Conservation (phyloP, 2,329 filamentous ascomycete genomes). For the Paracoccidioides brasiliensis region DNA sequence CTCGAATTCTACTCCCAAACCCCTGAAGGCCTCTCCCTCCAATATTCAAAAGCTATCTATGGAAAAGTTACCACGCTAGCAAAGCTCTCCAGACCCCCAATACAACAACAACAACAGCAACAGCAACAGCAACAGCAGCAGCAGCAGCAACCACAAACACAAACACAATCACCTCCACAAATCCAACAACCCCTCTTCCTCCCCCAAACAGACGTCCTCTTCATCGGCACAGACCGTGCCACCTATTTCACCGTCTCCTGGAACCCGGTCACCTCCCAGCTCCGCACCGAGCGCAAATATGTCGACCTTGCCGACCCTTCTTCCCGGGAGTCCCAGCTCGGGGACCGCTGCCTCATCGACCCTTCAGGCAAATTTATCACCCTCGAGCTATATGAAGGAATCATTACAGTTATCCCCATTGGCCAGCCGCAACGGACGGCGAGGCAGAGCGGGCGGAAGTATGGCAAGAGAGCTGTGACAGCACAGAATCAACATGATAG, state of each 20-base stretch:
- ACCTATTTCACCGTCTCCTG: constrained; percentile 85
- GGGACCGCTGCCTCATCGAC: constrained; percentile 72
- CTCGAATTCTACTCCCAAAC: constrained; percentile 68
- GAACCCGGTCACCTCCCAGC: constrained; percentile 46
- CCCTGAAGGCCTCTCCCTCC: constrained; percentile 46
- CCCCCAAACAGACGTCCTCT: constrained; percentile 67
- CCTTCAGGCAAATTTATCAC: constrained; percentile 58
- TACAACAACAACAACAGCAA: constrained; percentile 39
- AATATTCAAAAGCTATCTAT: constrained; percentile 60
- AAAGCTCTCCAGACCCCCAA: constrained; percentile 48
- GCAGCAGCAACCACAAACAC: too few species aligned
- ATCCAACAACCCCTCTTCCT: constrained; percentile 43
- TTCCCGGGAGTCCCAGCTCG: constrained; percentile 62
- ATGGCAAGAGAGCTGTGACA: neutral
- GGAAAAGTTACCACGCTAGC: constrained; percentile 79
- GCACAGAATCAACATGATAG: constrained; percentile 12
- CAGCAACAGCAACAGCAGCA: too few species aligned
- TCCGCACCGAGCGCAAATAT: constrained; percentile 46
- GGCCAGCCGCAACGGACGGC: constrained; percentile 26
- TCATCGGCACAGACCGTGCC: constrained; percentile 79
- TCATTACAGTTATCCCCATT: constrained; percentile 52
- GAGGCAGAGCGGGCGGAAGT: constrained; percentile 11
- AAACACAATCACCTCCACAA: constrained; percentile 41
- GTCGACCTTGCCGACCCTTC: constrained; percentile 49
- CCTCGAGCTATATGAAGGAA: constrained; percentile 55